These are phyloP conservation scores for Colletotrichum sp. DNA, from an alignment of 2,329 filamentous ascomycete species.

Conservation along the genomic window DNA sequence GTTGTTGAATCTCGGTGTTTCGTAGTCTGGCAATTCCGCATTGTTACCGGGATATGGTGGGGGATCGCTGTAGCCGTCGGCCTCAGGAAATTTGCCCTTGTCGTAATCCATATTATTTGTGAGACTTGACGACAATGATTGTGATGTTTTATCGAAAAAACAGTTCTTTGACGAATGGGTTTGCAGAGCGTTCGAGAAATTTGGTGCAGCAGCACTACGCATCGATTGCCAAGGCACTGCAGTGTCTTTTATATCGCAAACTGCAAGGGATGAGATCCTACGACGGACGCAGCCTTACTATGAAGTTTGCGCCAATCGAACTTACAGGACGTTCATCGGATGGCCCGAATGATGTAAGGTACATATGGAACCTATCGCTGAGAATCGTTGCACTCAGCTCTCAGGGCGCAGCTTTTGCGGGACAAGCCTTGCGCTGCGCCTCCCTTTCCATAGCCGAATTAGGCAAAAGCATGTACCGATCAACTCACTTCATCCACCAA, in stretches of 20 bases:
- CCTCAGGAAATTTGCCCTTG: not conserved
- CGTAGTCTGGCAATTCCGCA: not conserved
- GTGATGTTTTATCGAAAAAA: fast-evolving
- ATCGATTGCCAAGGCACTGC: not conserved
- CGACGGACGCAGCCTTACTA: not conserved
- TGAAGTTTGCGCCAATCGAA: not conserved
- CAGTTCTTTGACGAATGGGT: too few species aligned
- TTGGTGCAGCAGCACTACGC: not conserved
- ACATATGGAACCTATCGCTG: not conserved
- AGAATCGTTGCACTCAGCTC: not conserved
- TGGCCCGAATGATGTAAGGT: not conserved
- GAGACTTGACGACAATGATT: not conserved
- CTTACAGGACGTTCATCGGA: not conserved
- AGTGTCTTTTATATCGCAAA: not conserved
- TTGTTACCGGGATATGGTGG: not conserved
- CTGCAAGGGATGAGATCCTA: not conserved
- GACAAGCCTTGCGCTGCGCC: not conserved
- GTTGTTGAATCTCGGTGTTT: not conserved
- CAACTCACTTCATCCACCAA: not conserved
- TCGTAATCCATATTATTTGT: not conserved
- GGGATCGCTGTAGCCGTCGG: not conserved
- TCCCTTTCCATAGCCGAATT: not conserved
- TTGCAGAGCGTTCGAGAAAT: not conserved
- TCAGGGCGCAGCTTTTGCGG: not conserved
- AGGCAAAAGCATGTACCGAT: not conserved